phyloP scores from a whole-genome alignment of 768 basidiomycete genomes.

The Boletellus emodensis region DNA sequence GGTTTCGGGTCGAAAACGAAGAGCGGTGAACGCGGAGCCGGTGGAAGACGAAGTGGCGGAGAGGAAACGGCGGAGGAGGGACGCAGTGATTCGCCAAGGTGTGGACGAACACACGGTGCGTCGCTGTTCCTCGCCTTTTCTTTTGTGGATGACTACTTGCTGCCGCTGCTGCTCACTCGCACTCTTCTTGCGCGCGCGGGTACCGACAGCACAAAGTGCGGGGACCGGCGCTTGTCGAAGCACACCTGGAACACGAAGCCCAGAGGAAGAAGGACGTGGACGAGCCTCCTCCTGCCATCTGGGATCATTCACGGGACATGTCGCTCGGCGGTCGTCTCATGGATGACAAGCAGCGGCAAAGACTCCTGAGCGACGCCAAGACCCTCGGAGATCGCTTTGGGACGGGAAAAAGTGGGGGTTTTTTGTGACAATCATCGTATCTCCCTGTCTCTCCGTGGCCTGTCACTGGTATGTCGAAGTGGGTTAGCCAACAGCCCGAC shows the following conservation, averaged over 20 bases:
- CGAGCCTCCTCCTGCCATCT: slow-evolving; percentile 63
- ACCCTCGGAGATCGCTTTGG: slow-evolving; percentile 84
- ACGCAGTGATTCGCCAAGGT: slow-evolving; percentile 63
- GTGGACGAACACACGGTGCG: slow-evolving; percentile 80
- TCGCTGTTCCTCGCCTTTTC: slow-evolving; percentile 4
- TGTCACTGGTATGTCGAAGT: slow-evolving; percentile 11
- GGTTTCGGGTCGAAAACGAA: slow-evolving; percentile 84
- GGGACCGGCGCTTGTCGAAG: slow-evolving; percentile 51
- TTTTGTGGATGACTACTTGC: too few relatives aligned
- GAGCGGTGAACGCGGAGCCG: slow-evolving; percentile 51
- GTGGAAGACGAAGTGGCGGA: slow-evolving; percentile 37
- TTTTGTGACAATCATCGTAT: slow-evolving; percentile 34
- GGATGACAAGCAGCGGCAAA: slow-evolving; percentile 79
- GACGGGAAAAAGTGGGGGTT: slow-evolving; percentile 63
- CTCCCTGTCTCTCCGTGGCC: not conserved
- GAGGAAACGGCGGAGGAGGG: slow-evolving; percentile 55
- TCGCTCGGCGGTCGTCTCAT: slow-evolving; percentile 79
- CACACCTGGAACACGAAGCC: slow-evolving; percentile 40
- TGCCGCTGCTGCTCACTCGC: too few relatives aligned
- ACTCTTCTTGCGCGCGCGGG: too few relatives aligned
- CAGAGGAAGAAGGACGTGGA: slow-evolving; percentile 41
- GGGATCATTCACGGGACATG: slow-evolving; percentile 95
- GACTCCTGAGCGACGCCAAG: slow-evolving; percentile 76
- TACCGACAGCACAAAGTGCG: slow-evolving; percentile 42
- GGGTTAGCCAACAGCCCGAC: too few relatives aligned